Conservation (phyloP, 495 filamentous ascomycete genomes). For the Penicillium pancosmium region DNA sequence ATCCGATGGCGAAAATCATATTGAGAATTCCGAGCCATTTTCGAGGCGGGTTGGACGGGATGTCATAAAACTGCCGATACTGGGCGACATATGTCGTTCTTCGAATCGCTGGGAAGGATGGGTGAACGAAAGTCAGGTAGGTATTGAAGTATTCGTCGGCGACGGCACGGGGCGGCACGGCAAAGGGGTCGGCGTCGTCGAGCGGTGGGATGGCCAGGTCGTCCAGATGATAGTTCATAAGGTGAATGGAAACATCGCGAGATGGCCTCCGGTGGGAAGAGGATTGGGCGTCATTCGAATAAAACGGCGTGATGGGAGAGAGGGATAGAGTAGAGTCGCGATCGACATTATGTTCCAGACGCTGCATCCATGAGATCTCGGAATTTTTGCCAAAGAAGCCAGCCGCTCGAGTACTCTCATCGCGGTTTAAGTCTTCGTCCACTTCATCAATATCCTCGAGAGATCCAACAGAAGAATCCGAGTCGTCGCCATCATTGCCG, state of each 20-base stretch:
- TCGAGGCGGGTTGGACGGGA: slow-evolving; percentile 23
- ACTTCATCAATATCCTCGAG: slow-evolving; percentile 60
- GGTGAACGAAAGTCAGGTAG: slow-evolving; percentile 62
- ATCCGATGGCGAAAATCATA: slow-evolving; percentile 65
- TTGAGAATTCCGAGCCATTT: slow-evolving; percentile 65
- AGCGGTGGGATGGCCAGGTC: slow-evolving; percentile 48
- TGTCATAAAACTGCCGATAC: slow-evolving; percentile 41
- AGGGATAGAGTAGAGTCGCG: neutral
- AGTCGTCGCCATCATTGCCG: slow-evolving; percentile 33
- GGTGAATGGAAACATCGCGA: slow-evolving; percentile 29
- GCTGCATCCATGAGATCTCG: slow-evolving; percentile 62
- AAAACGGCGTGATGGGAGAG: neutral
- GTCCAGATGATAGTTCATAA: slow-evolving; percentile 60
- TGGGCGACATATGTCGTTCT: slow-evolving; percentile 42
- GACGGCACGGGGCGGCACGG: slow-evolving; percentile 49
- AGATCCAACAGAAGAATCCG: slow-evolving; percentile 53
- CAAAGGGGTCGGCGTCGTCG: slow-evolving; percentile 49
- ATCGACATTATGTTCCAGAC: slow-evolving; percentile 34
- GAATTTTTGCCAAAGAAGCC: slow-evolving; percentile 69
- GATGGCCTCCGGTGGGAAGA: neutral
- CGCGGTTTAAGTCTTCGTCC: slow-evolving; percentile 60
- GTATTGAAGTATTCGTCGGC: slow-evolving; percentile 56
- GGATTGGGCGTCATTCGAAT: neutral
- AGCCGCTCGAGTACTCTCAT: slow-evolving; percentile 47
- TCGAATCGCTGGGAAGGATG: slow-evolving; percentile 57